Evolutionary conservation across 2,329 filamentous ascomycete species (phyloP).

Genomic region (Pseudopyricularia cyperi): DNA sequence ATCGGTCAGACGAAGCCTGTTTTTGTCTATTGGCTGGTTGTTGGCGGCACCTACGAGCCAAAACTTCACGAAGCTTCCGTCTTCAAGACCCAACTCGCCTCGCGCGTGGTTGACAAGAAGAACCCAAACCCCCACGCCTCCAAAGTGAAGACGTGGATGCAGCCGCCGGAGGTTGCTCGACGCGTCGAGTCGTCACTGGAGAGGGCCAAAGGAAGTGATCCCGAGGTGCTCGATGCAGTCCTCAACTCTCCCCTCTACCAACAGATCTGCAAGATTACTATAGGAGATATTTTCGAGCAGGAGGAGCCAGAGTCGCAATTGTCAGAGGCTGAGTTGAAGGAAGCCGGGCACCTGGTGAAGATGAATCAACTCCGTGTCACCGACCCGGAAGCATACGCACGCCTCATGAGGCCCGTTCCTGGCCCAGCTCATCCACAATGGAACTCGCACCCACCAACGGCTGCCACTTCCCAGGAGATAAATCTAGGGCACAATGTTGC

Average conservation of each 20-base stretch:
- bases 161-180: constrained; percentile 36
- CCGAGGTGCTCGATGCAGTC: constrained; percentile 43
- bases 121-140: constrained; percentile 56
- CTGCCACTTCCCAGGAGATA: background rate
- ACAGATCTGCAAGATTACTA: constrained; percentile 42
- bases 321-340: constrained; percentile 45
- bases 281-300: constrained; percentile 60
- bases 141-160: constrained; percentile 44
- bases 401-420: background rate
- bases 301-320: constrained; percentile 49
- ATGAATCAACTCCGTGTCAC: constrained; percentile 9
- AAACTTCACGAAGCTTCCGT: constrained; percentile 59
- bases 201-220: constrained; percentile 42
- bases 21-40: constrained; percentile 71
- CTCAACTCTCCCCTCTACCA: constrained; percentile 21
- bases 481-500: background rate
- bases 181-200: constrained; percentile 33
- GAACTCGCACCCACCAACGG: background rate
- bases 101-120: constrained; percentile 72
- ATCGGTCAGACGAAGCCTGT: constrained; percentile 72
- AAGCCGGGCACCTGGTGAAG: constrained; percentile 30
- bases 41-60: constrained; percentile 69
- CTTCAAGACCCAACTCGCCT: constrained; percentile 72
- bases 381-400: background rate
- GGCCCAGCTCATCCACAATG: background rate